Evolutionary conservation across 495 filamentous ascomycete species (phyloP).

Genomic region (Filosporella fistucella): DNA sequence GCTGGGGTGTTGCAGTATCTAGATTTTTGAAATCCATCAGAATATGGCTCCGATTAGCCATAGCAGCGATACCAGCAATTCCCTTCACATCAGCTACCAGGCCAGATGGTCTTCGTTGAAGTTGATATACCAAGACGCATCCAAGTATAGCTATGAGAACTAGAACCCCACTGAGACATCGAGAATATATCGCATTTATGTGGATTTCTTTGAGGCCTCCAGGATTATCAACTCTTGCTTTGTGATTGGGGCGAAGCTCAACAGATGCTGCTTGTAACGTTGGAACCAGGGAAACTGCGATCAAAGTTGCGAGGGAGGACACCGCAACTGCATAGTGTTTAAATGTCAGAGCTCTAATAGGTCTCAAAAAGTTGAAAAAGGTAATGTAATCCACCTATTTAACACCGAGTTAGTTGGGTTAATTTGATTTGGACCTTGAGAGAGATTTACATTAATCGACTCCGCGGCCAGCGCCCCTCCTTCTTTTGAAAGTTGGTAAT

Average conservation of each 20-base stretch:
- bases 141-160: conserved; percentile 52
- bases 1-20: conserved; percentile 57
- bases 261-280: conserved; percentile 52
- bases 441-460: conserved; percentile 57
- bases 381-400: too few species aligned
- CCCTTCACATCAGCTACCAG: conserved; percentile 65
- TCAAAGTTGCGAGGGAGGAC: conserved; percentile 54
- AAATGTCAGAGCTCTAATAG: conserved; percentile 52
- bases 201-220: conserved; percentile 41
- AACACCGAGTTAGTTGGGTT: too few species aligned
- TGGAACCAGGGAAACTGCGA: conserved; percentile 50
- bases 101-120: conserved; percentile 56
- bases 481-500: conserved; percentile 65
- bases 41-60: conserved; percentile 69
- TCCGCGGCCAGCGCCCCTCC: conserved; percentile 60
- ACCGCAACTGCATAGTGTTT: conserved; percentile 62
- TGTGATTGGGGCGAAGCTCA: conserved; percentile 42
- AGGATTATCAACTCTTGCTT: conserved; percentile 19
- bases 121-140: conserved; percentile 50
- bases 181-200: conserved; percentile 54
- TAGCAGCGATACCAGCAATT: conserved; percentile 68
- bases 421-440: background rate
- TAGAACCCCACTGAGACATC: conserved; percentile 48
- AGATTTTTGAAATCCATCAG: conserved; percentile 70
- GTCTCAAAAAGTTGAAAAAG: conserved; percentile 53